Evolutionary conservation across 2,329 filamentous ascomycete species (phyloP).

Genomic region (Fusarium pininemorale): DNA sequence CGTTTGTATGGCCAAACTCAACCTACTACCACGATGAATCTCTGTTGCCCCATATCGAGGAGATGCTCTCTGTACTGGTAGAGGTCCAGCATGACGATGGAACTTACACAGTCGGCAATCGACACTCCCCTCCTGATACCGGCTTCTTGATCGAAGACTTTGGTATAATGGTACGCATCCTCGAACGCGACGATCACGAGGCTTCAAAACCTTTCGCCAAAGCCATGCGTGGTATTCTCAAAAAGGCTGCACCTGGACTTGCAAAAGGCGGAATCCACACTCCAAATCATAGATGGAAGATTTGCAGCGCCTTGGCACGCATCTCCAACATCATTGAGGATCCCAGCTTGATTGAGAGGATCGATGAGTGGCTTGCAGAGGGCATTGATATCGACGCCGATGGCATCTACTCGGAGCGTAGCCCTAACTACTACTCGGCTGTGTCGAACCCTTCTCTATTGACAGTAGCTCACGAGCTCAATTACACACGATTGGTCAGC

Average conservation of each 20-base stretch:
- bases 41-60: neutral
- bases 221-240: constrained; percentile 2
- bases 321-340: constrained; percentile 1
- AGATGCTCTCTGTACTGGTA: neutral
- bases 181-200: neutral
- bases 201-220: neutral
- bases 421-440: constrained; percentile 14
- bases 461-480: constrained; percentile 2
- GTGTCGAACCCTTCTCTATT: constrained; percentile 10
- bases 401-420: constrained; percentile 14
- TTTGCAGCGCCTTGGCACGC: constrained; percentile 11
- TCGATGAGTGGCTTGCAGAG: constrained; percentile 16
- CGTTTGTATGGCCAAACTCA: constrained; percentile 10
- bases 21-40: constrained; percentile 11
- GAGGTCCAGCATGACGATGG: constrained; percentile 5
- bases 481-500: neutral
- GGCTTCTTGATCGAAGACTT: constrained; percentile 18
- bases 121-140: constrained; percentile 14
- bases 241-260: constrained; percentile 6
- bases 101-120: constrained; percentile 12
- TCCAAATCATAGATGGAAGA: constrained; percentile 17
- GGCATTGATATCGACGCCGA: constrained; percentile 14
- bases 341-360: neutral
- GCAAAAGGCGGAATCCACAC: constrained; percentile 11
- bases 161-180: constrained; percentile 18